Percentiles rank a stretch among this genome's conserved stretches.
Conservation (phyloP, 2,329 filamentous ascomycete species). For the Penicillium rolfsii region DNA sequence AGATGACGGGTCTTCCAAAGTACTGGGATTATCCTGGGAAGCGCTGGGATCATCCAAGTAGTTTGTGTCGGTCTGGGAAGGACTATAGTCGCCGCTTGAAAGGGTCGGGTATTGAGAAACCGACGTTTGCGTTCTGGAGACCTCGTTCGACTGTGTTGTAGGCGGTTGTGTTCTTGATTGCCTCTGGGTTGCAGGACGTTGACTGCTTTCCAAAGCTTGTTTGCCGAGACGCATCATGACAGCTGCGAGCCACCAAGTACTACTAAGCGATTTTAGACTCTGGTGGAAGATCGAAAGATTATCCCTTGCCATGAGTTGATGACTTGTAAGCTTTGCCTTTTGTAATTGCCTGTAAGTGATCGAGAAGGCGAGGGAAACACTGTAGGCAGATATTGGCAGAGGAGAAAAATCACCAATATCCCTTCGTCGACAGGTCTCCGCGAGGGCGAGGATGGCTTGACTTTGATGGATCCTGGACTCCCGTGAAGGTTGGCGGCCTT, state of each 20-base stretch:
- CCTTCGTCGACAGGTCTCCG: not conserved
- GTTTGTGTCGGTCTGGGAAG: not conserved
- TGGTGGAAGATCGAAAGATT: not conserved
- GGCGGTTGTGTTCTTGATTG: not conserved
- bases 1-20: not conserved
- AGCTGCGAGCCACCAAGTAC: not conserved
- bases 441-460: not conserved
- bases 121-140: not conserved
- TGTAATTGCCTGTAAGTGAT: not conserved
- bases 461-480: not conserved
- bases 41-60: not conserved
- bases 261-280: not conserved
- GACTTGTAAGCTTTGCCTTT: not conserved
- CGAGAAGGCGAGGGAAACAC: not conserved
- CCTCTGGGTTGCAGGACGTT: not conserved
- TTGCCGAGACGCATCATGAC: not conserved
- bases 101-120: no score
- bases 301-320: not conserved
- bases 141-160: not conserved
- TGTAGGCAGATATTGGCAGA: not conserved
- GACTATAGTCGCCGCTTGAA: not conserved
- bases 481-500: not conserved
- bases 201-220: not conserved
- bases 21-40: not conserved
- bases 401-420: not conserved